These are phyloP conservation scores for Yamadazyma scolyti DNA, from an alignment of 805 yeast genomes.

Conservation along the genomic window DNA sequence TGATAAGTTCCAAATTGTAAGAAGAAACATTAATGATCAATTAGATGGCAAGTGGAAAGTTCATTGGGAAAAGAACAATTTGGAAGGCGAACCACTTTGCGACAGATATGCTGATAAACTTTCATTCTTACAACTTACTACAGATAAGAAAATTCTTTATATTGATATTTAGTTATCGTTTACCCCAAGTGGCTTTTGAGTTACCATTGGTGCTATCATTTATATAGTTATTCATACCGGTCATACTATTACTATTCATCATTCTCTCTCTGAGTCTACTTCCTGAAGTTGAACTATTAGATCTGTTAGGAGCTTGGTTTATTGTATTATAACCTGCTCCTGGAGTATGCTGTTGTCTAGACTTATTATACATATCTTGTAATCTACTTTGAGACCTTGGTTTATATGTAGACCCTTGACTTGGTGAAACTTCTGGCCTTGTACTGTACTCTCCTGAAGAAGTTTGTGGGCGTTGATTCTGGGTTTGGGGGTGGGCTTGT, in stretches of 20 bases:
- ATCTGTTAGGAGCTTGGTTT: slow-evolving; percentile 17
- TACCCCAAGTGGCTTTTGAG: slow-evolving; percentile 9
- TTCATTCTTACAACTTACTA: too few relatives aligned
- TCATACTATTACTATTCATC: slow-evolving; percentile 16
- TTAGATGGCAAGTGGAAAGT: too few relatives aligned
- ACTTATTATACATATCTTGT: slow-evolving; percentile 38
- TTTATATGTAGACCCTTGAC: slow-evolving; percentile 16
- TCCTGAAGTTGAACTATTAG: slow-evolving; percentile 25
- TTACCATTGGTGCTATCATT: slow-evolving; percentile 5
- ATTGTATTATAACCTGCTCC: slow-evolving; percentile 26
- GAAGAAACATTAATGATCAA: too few relatives aligned
- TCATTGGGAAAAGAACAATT: too few relatives aligned
- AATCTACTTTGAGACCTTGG: slow-evolving; percentile 32
- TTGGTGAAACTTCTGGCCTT: slow-evolving; percentile 1
- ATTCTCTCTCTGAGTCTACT: slow-evolving; percentile 26
- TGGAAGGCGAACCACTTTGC: too few relatives aligned
- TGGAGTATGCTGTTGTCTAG: slow-evolving; percentile 34
- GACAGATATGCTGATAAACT: too few relatives aligned
- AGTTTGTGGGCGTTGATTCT: slow-evolving; percentile 2
- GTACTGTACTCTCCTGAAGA: slow-evolving; percentile 1
- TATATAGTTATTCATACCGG: slow-evolving; percentile 10
- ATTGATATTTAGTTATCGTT: too few relatives aligned
- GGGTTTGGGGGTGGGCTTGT: slow-evolving; percentile 7
- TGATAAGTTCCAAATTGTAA: slow-evolving; percentile 3
- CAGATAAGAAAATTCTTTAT: too few relatives aligned